Evolutionary conservation across 169 alveolate genomes (phyloP), one percentile per base, ranked within the genome.

Genomic region (Eimeria falciformis): DNA sequence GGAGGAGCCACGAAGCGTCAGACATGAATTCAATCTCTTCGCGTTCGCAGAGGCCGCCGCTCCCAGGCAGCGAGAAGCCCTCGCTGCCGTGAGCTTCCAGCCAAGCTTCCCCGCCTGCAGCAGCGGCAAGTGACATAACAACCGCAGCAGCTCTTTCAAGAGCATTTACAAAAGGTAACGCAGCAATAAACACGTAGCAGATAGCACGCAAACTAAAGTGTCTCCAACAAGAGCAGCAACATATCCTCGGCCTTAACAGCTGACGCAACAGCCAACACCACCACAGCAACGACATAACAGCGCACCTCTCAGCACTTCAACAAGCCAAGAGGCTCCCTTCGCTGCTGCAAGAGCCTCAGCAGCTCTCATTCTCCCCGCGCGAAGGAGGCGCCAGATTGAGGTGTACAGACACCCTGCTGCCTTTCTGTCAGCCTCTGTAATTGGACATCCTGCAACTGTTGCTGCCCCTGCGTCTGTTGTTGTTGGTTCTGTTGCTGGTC

Each of bases 341-440:
- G 73, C 73, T 62, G 73, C 73, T 62, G 73, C 73, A 12, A 62
- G 73, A n/a, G 73, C 73, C 73, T 62, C 73, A 14, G 73, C 73
- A 18, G n/a, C n/a, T n/a, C 25, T 14, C 25, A 62, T 14, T n/a
- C n/a, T 12, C 33, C 73, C 73, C 73, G 37, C 73, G 12, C 73
- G 73, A 14, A 62, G 73, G 12, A n/a, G 73, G 11, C 73, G 12
- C 73, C 73, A 62, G 29, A 62, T 62, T 12, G 73, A 62, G 33
- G 25, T n/a, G 29, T 1, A 62, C 33, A 62, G 73, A n/a, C 73
- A 62, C 14, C 73, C n/a, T 29, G 73, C 25, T 62, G 73, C 73
- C 73, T n/a, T 62, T n/a, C 73, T 0, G 73, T 62, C 73, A 14
- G 73, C 73, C 17, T n/a, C 73, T 14, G 2, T 9, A 62, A 62